phyloP scores from a whole-genome alignment of 2,329 filamentous ascomycete genomes.

The Fusarium dimerum region DNA sequence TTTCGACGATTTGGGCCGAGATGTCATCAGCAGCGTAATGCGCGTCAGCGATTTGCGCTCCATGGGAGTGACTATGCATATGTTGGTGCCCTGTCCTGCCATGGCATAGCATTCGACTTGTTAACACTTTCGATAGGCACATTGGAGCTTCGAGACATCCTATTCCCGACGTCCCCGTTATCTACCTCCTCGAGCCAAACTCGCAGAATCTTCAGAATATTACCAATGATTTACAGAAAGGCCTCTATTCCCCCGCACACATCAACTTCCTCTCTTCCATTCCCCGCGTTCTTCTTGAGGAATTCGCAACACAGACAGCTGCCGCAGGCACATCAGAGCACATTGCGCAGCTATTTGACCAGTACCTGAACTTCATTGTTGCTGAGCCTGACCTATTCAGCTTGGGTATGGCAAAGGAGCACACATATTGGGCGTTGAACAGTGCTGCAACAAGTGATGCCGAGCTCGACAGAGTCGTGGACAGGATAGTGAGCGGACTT shows the following conservation, averaged over 20 bases:
- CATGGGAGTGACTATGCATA: slow-evolving; percentile 95
- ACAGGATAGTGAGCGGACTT: slow-evolving; percentile 91
- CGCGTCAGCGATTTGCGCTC: slow-evolving; percentile 89
- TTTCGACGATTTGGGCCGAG: slow-evolving; percentile 86
- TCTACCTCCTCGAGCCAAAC: slow-evolving; percentile 94
- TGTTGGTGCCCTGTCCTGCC: slow-evolving; percentile 54
- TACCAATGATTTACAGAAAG: slow-evolving; percentile 81
- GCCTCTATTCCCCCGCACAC: slow-evolving; percentile 89
- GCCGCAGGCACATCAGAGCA: slow-evolving; percentile 82
- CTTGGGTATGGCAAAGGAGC: slow-evolving; percentile 84
- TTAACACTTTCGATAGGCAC: slow-evolving; percentile 56
- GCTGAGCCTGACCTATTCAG: slow-evolving; percentile 95
- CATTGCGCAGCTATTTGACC: slow-evolving; percentile 91
- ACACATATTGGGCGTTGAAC: slow-evolving; percentile 95
- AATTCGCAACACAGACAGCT: slow-evolving; percentile 88
- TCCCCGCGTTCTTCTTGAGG: slow-evolving; percentile 85
- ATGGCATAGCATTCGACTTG: not conserved
- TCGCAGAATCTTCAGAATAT: slow-evolving; percentile 78
- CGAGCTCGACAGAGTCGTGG: slow-evolving; percentile 82
- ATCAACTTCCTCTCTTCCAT: slow-evolving; percentile 97
- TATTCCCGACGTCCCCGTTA: slow-evolving; percentile 93
- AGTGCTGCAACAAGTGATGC: slow-evolving; percentile 89
- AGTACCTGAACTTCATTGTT: slow-evolving; percentile 97
- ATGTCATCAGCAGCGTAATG: slow-evolving; percentile 96
- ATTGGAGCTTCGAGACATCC: slow-evolving; percentile 79